Evolutionary conservation across 2,329 filamentous ascomycete genomes (phyloP), one percentile per base, ranked within the genome.

Genomic region (Pseudocercospora fijiensis): DNA sequence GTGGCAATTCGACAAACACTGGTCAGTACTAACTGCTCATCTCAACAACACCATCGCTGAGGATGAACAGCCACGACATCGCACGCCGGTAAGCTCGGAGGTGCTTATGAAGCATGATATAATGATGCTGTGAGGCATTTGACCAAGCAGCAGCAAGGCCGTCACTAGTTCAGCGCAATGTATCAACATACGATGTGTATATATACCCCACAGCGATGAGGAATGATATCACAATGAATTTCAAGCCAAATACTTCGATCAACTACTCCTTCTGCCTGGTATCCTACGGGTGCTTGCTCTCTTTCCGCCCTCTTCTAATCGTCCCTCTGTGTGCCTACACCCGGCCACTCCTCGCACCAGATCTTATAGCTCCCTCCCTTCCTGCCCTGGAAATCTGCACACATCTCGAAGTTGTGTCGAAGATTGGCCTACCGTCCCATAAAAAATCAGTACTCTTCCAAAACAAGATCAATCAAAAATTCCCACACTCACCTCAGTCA

Each of bases 51-150:
- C 18, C 8, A 9, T 49, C 1, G 45, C 45, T 49, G 45, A 49
- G 45, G 13, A 1, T 49, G 1, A 3, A 11, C 24, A 49, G 45
- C 11, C 13, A 49, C 45, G 6, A 27, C 26, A 13, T 53, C 26
- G 4, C 49, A 53, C 10, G 26, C 49, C 16, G 49, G 49, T 8
- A 58, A 56, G 28, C 41, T 52, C 20, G 62, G 58, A 11, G 62
- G 57, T 49, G 58, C 58, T 26, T 64, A 63, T 22, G 61, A 63
- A 10, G 61, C 61, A 10, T 56, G 61, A 2, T 63, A 53, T 43
- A 63, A 59, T 24, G 61, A 63, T 55, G 61, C 61, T 20, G 56
- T 63, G n/a, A 45, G 24, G 16, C 55, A 57, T 43, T 22, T 57
- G 49, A 53, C 37, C 13, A n/a, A 41, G 37, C 37, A 41, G 37